A percentile compares a stretch with the other conserved stretches of the same genome.
phyloP scores from a whole-genome alignment of 257 asterid species.

The Verbascum thapsus region DNA sequence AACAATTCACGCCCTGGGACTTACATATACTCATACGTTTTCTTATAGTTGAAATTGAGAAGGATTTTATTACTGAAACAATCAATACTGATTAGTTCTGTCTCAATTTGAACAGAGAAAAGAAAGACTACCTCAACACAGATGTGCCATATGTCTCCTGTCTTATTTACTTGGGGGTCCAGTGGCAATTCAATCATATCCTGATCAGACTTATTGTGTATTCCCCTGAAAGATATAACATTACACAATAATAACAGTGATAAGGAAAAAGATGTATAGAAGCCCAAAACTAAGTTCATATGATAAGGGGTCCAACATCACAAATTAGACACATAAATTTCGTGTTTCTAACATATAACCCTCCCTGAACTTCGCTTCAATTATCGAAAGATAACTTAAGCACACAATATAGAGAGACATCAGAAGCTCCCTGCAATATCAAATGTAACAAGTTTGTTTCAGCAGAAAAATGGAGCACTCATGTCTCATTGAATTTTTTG shows the following conservation, averaged over 20 bases:
- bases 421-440: background rate
- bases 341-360: conserved; percentile 10
- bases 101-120: conserved; percentile 1
- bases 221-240: conserved; percentile 40
- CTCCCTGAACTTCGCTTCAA: conserved; percentile 5
- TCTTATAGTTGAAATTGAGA: no score
- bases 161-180: conserved; percentile 80
- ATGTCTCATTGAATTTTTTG: background rate
- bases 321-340: conserved; percentile 8
- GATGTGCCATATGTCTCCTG: conserved; percentile 96
- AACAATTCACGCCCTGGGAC: no score
- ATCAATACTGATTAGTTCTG: no score
- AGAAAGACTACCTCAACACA: conserved; percentile 70
- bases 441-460: conserved; percentile 12
- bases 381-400: background rate
- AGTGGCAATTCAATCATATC: conserved; percentile 67
- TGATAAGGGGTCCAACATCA: conserved; percentile 11
- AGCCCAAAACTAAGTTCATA: conserved; percentile 24
- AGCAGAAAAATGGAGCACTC: conserved; percentile 1
- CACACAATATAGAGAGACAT: background rate
- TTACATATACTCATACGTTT: no score
- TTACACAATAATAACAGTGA: conserved; percentile 3
- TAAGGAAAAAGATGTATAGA: conserved; percentile 12
- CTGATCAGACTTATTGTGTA: conserved; percentile 38
- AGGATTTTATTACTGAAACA: no score